Conservation (phyloP, 148 eudicot genomes). For the Chenopodium quinoa region DNA sequence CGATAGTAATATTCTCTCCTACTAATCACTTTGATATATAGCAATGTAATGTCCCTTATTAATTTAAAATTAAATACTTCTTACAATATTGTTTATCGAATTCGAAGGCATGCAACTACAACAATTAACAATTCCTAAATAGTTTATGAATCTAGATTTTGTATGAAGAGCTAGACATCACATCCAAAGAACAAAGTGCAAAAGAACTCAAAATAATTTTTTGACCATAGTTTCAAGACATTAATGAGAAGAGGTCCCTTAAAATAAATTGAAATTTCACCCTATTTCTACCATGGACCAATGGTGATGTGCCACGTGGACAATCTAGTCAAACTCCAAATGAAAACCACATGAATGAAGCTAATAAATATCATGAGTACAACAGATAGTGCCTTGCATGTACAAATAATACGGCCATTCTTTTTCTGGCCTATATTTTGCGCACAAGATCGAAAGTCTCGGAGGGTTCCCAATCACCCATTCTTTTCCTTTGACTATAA, state of each 20-base stretch:
- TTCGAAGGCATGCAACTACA: too few relatives aligned
- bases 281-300: neutral
- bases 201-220: neutral
- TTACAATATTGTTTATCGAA: too few relatives aligned
- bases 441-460: neutral
- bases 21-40: too few relatives aligned
- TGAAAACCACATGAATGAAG: neutral
- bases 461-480: neutral
- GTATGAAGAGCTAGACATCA: neutral
- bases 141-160: neutral
- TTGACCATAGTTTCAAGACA: neutral
- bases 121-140: too few relatives aligned
- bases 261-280: neutral
- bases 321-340: neutral
- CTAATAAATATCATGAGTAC: neutral
- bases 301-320: neutral
- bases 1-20: too few relatives aligned
- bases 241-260: neutral
- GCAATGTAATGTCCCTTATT: too few relatives aligned
- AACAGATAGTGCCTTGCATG: neutral
- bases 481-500: neutral
- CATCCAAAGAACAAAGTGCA: neutral
- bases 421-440: neutral
- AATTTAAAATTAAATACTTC: too few relatives aligned
- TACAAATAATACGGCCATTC: neutral